Conservation (phyloP, 2,329 filamentous ascomycete genomes). For the Ophiostoma australiae region DNA sequence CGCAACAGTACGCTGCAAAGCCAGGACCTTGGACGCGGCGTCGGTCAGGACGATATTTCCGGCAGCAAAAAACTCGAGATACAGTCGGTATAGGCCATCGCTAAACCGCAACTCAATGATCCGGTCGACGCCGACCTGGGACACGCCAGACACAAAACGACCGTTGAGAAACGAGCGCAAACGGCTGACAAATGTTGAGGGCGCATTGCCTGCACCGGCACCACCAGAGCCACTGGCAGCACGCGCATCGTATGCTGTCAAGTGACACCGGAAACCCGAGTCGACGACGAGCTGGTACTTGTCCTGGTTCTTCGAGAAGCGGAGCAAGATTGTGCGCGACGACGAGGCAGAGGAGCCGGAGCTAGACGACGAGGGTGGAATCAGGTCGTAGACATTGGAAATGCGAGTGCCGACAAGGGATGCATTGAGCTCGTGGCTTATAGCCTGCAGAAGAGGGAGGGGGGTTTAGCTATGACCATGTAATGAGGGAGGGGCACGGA, state of each 20-base stretch:
- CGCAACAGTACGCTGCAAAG: slow-evolving; percentile 56
- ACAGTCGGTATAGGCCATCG: slow-evolving; percentile 81
- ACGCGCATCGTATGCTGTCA: slow-evolving; percentile 77
- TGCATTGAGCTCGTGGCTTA: slow-evolving; percentile 83
- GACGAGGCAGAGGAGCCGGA: slow-evolving; percentile 20
- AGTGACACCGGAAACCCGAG: slow-evolving; percentile 90
- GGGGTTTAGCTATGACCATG: not conserved
- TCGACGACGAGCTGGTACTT: slow-evolving; percentile 90
- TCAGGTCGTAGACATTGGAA: slow-evolving; percentile 88
- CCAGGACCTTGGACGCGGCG: slow-evolving; percentile 72
- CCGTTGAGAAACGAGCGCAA: slow-evolving; percentile 87
- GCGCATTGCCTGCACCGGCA: slow-evolving; percentile 41
- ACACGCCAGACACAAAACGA: slow-evolving; percentile 70
- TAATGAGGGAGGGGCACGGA: not conserved
- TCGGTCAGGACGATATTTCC: slow-evolving; percentile 95
- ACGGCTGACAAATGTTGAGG: slow-evolving; percentile 78
- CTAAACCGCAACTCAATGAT: slow-evolving; percentile 91
- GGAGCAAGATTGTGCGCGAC: slow-evolving; percentile 90
- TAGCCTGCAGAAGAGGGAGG: slow-evolving; percentile 56
- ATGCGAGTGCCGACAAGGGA: slow-evolving; percentile 73
- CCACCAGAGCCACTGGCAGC: slow-evolving; percentile 50
- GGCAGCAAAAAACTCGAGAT: slow-evolving; percentile 89
- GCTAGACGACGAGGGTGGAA: slow-evolving; percentile 25
- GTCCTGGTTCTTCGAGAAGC: slow-evolving; percentile 83
- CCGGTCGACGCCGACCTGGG: slow-evolving; percentile 86